A percentile compares a stretch with the other conserved stretches of the same genome.
Evolutionary conservation across 495 filamentous ascomycete species (phyloP).

Genomic region (Lasiosphaeria miniovina): DNA sequence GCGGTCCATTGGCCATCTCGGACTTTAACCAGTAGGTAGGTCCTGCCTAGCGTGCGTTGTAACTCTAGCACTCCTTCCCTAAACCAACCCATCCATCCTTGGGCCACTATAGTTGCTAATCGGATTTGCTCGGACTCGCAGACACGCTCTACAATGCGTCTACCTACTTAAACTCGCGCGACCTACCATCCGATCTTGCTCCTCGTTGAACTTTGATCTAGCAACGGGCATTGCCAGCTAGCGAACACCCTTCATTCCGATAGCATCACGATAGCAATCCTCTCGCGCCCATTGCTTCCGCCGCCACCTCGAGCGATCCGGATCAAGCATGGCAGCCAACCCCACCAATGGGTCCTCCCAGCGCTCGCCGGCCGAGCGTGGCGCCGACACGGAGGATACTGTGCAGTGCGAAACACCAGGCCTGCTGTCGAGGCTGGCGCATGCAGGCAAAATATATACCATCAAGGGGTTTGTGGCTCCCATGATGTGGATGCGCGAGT

Average conservation of each 20-base stretch:
- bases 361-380: neutral
- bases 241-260: neutral
- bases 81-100: no score
- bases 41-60: no score
- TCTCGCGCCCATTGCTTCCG: neutral
- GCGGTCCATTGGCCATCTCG: no score
- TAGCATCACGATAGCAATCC: neutral
- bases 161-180: no score
- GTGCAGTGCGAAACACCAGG: slow-evolving; percentile 12
- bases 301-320: neutral
- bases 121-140: no score
- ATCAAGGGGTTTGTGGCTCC: slow-evolving; percentile 14
- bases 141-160: no score
- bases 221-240: neutral
- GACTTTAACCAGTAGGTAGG: no score
- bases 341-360: slow-evolving; percentile 1
- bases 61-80: no score
- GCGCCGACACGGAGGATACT: neutral
- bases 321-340: neutral
- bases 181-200: no score
- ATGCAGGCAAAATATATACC: slow-evolving; percentile 22
- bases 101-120: no score
- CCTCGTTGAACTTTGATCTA: neutral
- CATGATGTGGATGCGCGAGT: slow-evolving; percentile 19
- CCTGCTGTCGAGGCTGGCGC: slow-evolving; percentile 22